Evolutionary conservation across 805 yeast genomes (phyloP).

Genomic region (Barnettozyma populi): DNA sequence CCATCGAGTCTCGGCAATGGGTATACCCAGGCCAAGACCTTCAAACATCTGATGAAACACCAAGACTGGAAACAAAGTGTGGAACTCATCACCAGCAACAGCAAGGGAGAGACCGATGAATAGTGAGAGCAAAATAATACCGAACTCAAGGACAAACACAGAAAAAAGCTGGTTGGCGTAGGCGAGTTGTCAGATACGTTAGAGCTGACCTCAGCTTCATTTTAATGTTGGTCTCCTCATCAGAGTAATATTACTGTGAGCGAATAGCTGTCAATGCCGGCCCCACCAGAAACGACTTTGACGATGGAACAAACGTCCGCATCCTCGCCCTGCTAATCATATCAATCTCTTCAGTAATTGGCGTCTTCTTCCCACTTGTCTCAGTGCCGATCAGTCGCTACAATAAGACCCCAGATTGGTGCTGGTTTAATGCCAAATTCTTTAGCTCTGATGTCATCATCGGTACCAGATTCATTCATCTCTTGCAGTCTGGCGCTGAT

Average conservation of each 20-base stretch:
- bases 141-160: conserved; percentile 59
- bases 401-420: too few relatives aligned
- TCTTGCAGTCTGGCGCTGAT: too few relatives aligned
- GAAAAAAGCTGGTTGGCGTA: conserved; percentile 18
- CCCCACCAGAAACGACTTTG: too few relatives aligned
- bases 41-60: conserved; percentile 74
- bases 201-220: neutral
- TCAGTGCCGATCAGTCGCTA: too few relatives aligned
- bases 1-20: conserved; percentile 44
- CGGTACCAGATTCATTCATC: too few relatives aligned
- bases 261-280: too few relatives aligned
- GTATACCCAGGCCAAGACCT: conserved; percentile 75
- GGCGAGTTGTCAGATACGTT: neutral
- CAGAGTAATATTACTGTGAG: neutral
- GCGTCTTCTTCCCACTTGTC: too few relatives aligned
- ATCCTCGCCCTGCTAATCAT: too few relatives aligned
- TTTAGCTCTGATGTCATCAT: too few relatives aligned
- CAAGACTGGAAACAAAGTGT: conserved; percentile 55
- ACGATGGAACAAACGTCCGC: too few relatives aligned
- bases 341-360: too few relatives aligned
- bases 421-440: too few relatives aligned
- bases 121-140: conserved; percentile 73
- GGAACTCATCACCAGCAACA: conserved; percentile 60
- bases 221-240: conserved; percentile 1
- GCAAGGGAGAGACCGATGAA: conserved; percentile 73